Percentiles rank a stretch among this genome's conserved stretches.
Evolutionary conservation across 805 yeast species (phyloP).

Genomic region (Millerozyma miso): DNA sequence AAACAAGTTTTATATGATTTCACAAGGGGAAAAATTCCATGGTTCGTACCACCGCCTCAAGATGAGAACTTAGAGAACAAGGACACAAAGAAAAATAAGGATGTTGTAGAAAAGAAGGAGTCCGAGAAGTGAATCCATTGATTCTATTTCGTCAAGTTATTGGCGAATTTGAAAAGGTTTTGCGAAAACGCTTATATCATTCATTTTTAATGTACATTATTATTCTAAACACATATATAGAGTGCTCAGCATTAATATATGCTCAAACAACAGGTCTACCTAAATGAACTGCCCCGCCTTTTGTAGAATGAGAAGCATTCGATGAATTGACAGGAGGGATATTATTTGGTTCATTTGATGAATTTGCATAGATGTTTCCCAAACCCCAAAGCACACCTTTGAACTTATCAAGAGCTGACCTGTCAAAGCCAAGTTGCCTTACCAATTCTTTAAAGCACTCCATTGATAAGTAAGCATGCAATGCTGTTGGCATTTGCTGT

Average conservation of each 20-base stretch:
- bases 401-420: conserved; percentile 26
- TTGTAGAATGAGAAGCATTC: conserved; percentile 12
- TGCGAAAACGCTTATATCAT: conserved; percentile 6
- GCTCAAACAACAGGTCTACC: conserved; percentile 21
- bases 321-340: conserved; percentile 4
- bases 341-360: conserved; percentile 7
- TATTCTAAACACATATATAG: not conserved
- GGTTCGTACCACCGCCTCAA: conserved; percentile 95
- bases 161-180: not conserved
- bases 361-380: conserved; percentile 21
- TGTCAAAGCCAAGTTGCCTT: conserved; percentile 22
- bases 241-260: conserved; percentile 3
- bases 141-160: not conserved
- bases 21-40: conserved; percentile 95
- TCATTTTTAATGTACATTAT: not conserved
- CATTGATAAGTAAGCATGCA: conserved; percentile 62
- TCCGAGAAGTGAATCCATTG: conserved; percentile 16
- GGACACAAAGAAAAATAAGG: conserved; percentile 50
- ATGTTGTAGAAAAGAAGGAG: conserved; percentile 36
- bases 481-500: conserved; percentile 44
- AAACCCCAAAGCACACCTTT: conserved; percentile 54
- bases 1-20: conserved; percentile 89
- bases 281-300: conserved; percentile 24
- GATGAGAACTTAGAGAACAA: conserved; percentile 56
- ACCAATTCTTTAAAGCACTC: conserved; percentile 60